phyloP scores from a whole-genome alignment of 1,139 yeast species.

The Nakaseomyces kungkrabaensis region DNA sequence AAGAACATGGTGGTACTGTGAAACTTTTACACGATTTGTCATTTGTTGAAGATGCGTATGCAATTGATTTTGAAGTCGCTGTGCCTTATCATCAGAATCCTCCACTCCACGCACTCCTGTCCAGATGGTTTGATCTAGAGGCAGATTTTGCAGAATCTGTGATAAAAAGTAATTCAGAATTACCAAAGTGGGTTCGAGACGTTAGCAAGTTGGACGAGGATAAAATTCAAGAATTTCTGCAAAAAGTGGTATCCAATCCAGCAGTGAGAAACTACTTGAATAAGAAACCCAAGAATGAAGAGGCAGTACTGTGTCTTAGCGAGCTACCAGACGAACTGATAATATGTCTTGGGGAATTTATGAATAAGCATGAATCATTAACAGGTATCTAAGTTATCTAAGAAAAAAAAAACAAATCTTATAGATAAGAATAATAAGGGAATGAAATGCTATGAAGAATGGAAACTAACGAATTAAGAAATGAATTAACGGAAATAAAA shows the following conservation, averaged over 20 bases:
- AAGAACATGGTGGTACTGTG: slow-evolving; percentile 75
- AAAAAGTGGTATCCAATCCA: slow-evolving; percentile 8
- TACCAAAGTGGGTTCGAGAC: slow-evolving; percentile 1
- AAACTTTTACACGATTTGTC: slow-evolving; percentile 75
- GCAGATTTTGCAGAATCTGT: neutral
- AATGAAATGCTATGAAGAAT: too few species aligned
- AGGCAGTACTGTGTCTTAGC: slow-evolving; percentile 1
- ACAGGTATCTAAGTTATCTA: neutral
- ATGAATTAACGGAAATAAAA: neutral
- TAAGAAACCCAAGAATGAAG: slow-evolving; percentile 2
- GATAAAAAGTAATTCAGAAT: neutral
- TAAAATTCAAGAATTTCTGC: slow-evolving; percentile 22
- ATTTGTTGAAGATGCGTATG: slow-evolving; percentile 64
- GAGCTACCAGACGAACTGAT: slow-evolving; percentile 3
- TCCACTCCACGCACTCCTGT: slow-evolving; percentile 49
- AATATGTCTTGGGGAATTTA: neutral
- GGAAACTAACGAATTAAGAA: neutral
- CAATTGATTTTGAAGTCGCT: slow-evolving; percentile 58
- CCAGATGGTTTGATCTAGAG: slow-evolving; percentile 58
- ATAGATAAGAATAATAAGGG: neutral
- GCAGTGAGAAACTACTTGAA: slow-evolving; percentile 3
- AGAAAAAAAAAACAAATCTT: neutral
- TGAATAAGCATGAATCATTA: neutral
- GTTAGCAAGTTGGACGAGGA: slow-evolving; percentile 3
- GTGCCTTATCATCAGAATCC: slow-evolving; percentile 67